Conservation (phyloP, 139 green algal species). For the Picochlorum sp. region DNA sequence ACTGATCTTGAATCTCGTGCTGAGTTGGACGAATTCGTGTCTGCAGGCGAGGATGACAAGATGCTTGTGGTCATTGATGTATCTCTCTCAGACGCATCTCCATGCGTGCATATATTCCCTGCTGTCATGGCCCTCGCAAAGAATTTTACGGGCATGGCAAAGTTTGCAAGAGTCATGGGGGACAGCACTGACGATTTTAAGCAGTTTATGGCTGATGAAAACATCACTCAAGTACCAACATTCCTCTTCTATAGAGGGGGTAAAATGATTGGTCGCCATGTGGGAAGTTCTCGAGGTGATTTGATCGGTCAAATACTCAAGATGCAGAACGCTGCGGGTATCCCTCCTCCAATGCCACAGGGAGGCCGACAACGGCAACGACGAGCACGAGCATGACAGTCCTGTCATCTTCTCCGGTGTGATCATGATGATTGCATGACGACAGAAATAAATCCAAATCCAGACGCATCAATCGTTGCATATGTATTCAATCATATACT, state of each 20-base stretch:
- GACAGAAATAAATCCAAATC: too few species aligned
- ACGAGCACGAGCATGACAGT: not conserved
- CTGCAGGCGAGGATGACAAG: not conserved
- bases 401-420: too few species aligned
- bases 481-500: not conserved
- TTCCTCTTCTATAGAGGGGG: constrained; percentile 79
- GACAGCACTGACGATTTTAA: constrained; percentile 38
- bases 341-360: constrained; percentile 25
- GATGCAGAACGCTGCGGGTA: constrained; percentile 37
- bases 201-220: constrained; percentile 29
- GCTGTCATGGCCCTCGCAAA: constrained; percentile 67
- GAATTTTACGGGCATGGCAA: constrained; percentile 49
- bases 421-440: too few species aligned
- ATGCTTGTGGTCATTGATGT: constrained; percentile 45
- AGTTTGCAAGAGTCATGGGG: constrained; percentile 47
- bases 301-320: constrained; percentile 73
- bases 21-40: constrained; percentile 44
- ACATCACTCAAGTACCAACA: constrained; percentile 53
- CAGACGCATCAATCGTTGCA: not conserved
- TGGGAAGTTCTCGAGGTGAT: constrained; percentile 67
- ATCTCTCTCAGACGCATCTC: constrained; percentile 16
- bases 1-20: constrained; percentile 40
- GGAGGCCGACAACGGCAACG: not conserved
- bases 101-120: constrained; percentile 61
- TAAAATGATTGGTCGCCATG: constrained; percentile 54